Base-by-base conservation (phyloP, 805 yeast species). In the Lachancea meyersii region DNA sequence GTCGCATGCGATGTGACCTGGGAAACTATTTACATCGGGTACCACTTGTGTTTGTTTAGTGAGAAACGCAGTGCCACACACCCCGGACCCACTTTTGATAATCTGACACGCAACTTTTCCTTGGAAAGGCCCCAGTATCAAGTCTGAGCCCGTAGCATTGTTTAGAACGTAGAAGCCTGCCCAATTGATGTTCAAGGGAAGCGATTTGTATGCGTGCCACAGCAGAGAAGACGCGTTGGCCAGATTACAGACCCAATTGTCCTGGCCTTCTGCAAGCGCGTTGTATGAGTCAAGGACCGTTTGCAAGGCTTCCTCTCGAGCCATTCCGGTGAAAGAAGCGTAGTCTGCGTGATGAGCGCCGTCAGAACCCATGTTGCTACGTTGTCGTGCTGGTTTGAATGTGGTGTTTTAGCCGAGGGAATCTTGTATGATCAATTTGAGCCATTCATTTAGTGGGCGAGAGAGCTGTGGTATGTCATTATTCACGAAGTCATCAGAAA, bases 1-100 rank as follows among this genome's bases (percentile, higher is more conserved):
- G 65, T 93, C 98, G 65, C 98, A 91, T 0, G 97, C 97, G 50
- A 91, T 93, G 59, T 91, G 97, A 1, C 95, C 95, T 0, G 95
- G 95, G 54, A 78, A 87, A 51, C 74, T 60, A 17, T 82, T 71
- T 2, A 91, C 97, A 59, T 91, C 77, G 1, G 73, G 70, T 9
- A 91, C 96, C 5, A 88, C 56, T 57, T 87, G 95, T 1, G 95
- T 83, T 34, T 60, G 41, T 43, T 63, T 62, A 1, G 68, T 49
- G 0, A 57, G 47, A 0, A 95, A 96, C 1, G 96, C 95, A 1
- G 76, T 67, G 4, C 98, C 97, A 66, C 97, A 93, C 0, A 91
- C 97, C 11, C 98, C 98, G 45, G 67, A 72, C 4, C 96, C 96
- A 40, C 82, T 67, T 43, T 67, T 57, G 45, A 91, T 93, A 21